phyloP scores from a whole-genome alignment of 2,329 filamentous ascomycete genomes.

The Arthrobotrys pseudoclavata region DNA sequence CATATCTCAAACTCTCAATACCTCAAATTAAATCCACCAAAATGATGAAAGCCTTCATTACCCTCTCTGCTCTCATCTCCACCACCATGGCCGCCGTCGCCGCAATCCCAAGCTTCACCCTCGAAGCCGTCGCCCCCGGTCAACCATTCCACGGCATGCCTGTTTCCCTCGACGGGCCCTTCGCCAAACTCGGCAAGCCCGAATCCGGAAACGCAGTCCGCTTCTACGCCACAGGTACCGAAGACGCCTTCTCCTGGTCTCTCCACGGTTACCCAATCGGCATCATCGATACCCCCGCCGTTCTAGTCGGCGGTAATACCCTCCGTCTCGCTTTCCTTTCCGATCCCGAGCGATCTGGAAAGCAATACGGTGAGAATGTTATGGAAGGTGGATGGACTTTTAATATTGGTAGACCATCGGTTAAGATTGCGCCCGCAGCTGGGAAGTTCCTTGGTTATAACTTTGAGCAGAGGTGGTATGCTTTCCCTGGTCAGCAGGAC shows the following conservation, averaged over 20 bases:
- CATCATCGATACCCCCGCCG: constrained; percentile 48
- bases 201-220: constrained; percentile 26
- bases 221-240: constrained; percentile 48
- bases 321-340: constrained; percentile 49
- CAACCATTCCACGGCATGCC: constrained; percentile 49
- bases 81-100: constrained; percentile 53
- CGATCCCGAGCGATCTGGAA: constrained; percentile 36
- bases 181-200: constrained; percentile 33
- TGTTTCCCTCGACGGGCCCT: constrained; percentile 41
- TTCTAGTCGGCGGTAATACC: constrained; percentile 40
- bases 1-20: not conserved
- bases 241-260: constrained; percentile 41
- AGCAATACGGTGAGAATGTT: constrained; percentile 46
- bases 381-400: constrained; percentile 55
- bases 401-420: constrained; percentile 45
- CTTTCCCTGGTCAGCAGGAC: constrained; percentile 43
- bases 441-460: constrained; percentile 59
- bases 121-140: constrained; percentile 51
- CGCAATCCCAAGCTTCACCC: constrained; percentile 48
- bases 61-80: constrained; percentile 51
- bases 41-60: constrained; percentile 54
- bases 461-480: constrained; percentile 57
- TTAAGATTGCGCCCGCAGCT: constrained; percentile 45
- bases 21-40: constrained; percentile 16
- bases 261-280: constrained; percentile 54